Evolutionary conservation across 306 rosid species (phyloP).

Genomic region (Senna siamea): DNA sequence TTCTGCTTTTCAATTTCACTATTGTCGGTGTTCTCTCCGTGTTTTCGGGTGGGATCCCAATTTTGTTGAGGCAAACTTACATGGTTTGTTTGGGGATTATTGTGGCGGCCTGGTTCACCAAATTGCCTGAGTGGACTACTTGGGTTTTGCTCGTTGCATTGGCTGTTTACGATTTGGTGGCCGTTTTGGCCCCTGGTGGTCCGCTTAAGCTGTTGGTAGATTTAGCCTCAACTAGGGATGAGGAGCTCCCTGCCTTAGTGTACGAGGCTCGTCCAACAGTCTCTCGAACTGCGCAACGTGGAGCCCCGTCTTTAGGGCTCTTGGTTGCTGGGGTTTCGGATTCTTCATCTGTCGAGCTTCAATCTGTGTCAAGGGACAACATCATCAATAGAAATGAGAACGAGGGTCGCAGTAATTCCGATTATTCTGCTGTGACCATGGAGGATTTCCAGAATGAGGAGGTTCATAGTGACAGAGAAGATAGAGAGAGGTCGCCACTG

Average conservation of each 20-base stretch:
- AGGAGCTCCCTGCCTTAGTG: conserved; percentile 87
- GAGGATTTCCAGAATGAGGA: conserved; percentile 29
- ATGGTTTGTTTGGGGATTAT: conserved; percentile 83
- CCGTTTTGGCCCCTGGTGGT: conserved; percentile 94
- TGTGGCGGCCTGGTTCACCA: conserved; percentile 92
- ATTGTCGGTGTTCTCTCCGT: conserved; percentile 80
- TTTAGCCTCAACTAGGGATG: conserved; percentile 80
- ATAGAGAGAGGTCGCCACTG: conserved; percentile 65
- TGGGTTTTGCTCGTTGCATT: conserved; percentile 83
- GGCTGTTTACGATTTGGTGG: conserved; percentile 83
- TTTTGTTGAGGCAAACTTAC: conserved; percentile 68
- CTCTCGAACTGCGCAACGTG: conserved; percentile 34
- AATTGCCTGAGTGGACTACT: conserved; percentile 94
- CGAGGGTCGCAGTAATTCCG: conserved; percentile 27
- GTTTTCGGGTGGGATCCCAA: conserved; percentile 76
- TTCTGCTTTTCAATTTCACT: conserved; percentile 79
- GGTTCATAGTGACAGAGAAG: conserved; percentile 31
- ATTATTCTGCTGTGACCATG: conserved; percentile 34
- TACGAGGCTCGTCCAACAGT: conserved; percentile 91
- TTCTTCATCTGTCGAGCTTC: conserved; percentile 77
- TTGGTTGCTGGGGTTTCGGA: conserved; percentile 66
- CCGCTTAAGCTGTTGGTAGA: conserved; percentile 90
- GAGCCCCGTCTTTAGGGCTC: conserved; percentile 52
- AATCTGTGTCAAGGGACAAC: conserved; percentile 43
- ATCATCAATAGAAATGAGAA: conserved; percentile 33